Percentiles rank a stretch among this genome's conserved stretches.
Evolutionary conservation across 2,329 filamentous ascomycete species (phyloP).

Genomic region (Calonectria ilicicola): DNA sequence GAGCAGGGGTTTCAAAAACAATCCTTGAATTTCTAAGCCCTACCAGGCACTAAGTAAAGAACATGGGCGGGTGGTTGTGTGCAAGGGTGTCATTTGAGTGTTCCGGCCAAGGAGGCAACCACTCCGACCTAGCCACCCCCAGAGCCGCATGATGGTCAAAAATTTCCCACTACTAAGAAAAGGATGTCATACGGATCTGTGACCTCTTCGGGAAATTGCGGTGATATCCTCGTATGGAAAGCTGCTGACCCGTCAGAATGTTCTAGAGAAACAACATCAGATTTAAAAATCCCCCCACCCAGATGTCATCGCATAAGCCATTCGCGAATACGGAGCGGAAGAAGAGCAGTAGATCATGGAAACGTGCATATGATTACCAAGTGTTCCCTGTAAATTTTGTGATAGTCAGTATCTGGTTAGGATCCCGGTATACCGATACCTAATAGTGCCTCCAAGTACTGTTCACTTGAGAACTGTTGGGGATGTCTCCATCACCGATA

Average conservation of each 20-base stretch:
- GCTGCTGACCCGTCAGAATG: not conserved
- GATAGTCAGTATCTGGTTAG: not conserved
- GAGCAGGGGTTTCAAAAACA: not conserved
- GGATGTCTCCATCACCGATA: not conserved
- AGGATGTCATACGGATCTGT: not conserved
- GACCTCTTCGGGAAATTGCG: not conserved
- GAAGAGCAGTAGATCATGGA: not conserved
- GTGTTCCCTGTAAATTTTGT: not conserved
- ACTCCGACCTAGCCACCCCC: not conserved
- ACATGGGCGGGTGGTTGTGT: not conserved
- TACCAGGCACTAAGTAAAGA: not conserved
- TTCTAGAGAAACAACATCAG: not conserved
- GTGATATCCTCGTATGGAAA: not conserved
- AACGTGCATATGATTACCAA: not conserved
- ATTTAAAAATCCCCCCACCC: too few species aligned
- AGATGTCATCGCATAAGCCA: not conserved
- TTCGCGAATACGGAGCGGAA: not conserved
- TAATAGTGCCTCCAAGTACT: not conserved
- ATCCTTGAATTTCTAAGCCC: not conserved
- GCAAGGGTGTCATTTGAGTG: not conserved
- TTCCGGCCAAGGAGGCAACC: not conserved
- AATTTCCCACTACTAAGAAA: not conserved
- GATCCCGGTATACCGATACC: too few species aligned
- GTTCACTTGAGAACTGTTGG: not conserved
- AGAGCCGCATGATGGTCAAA: slow-evolving; percentile 2